These are phyloP conservation scores for Globisporangium viniferum DNA, from an alignment of 352 stramenopile genomes.

Conservation along the genomic window DNA sequence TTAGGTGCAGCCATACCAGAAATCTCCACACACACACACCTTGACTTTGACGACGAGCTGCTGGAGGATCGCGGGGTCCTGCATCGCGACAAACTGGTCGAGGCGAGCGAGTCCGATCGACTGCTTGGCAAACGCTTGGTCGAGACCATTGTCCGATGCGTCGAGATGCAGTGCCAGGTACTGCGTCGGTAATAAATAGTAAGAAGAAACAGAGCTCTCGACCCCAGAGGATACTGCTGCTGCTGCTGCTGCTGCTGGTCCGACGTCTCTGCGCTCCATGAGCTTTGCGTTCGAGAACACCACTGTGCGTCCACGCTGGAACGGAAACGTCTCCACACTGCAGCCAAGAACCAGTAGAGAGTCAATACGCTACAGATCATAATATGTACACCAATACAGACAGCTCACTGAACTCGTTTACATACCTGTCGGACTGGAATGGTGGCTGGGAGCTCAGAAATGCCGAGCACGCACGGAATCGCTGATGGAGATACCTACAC, in stretches of 20 bases:
- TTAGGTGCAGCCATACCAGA: background rate
- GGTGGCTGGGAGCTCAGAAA: slow-evolving; percentile 21
- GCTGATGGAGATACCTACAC: slow-evolving; percentile 60
- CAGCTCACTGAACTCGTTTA: background rate
- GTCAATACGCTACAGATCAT: background rate
- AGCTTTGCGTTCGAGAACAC: slow-evolving; percentile 61
- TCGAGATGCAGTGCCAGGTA: slow-evolving; percentile 36
- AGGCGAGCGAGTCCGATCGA: slow-evolving; percentile 13
- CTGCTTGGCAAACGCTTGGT: slow-evolving; percentile 7
- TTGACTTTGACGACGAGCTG: slow-evolving; percentile 27
- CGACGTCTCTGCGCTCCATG: slow-evolving; percentile 42
- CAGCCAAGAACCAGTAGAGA: background rate
- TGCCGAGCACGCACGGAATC: slow-evolving; percentile 46
- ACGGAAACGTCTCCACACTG: slow-evolving; percentile 36
- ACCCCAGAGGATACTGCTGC: background rate
- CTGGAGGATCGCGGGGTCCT: slow-evolving; percentile 22
- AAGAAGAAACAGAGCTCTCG: background rate
- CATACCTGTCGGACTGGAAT: slow-evolving; percentile 22
- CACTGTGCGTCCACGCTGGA: slow-evolving; percentile 31
- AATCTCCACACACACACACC: slow-evolving; percentile 9
- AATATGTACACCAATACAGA: background rate
- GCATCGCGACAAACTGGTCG: slow-evolving; percentile 17
- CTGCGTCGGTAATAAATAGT: slow-evolving; percentile 34
- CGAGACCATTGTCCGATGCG: background rate
- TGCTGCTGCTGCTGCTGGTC: background rate